Conservation (phyloP, 441 rosid genomes). For the Populus tomentosa region DNA sequence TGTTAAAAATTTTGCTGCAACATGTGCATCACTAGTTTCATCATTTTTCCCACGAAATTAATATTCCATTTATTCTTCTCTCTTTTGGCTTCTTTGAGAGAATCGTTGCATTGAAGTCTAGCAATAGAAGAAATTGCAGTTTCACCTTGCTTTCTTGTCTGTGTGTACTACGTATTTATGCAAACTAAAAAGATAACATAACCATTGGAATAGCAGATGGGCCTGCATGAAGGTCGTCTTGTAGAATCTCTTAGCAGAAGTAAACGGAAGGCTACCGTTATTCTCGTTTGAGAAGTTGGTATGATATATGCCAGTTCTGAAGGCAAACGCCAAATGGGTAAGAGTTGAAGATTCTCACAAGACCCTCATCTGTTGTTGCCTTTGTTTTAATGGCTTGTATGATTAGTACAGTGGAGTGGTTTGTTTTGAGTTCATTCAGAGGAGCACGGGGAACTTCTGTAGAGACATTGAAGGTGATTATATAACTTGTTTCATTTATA, state of each 20-base stretch:
- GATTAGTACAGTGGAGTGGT: not conserved
- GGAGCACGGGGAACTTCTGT: not conserved
- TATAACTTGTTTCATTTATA: not conserved
- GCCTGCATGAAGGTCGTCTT: not conserved
- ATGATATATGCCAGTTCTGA: not conserved
- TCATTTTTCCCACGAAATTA: not conserved
- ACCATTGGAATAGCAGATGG: not conserved
- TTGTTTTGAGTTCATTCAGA: not conserved
- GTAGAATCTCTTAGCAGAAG: not conserved
- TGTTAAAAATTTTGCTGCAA: slow-evolving; percentile 40
- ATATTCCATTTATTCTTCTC: slow-evolving; percentile 50
- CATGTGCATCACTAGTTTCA: slow-evolving; percentile 9
- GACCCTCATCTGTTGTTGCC: not conserved
- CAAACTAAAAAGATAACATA: not conserved
- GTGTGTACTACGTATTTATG: not conserved
- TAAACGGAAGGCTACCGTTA: not conserved
- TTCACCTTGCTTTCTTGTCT: not conserved
- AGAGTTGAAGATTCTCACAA: not conserved
- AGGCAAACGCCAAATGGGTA: not conserved
- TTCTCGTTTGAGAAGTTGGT: not conserved
- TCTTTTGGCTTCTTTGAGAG: not conserved
- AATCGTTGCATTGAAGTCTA: slow-evolving; percentile 16
- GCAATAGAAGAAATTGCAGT: slow-evolving; percentile 11
- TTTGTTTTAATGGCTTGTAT: not conserved
- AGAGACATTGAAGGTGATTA: not conserved